A percentile compares a stretch with the other conserved stretches of the same genome.
Conservation (phyloP, 768 basidiomycete species). For the Lyophyllum semitale region DNA sequence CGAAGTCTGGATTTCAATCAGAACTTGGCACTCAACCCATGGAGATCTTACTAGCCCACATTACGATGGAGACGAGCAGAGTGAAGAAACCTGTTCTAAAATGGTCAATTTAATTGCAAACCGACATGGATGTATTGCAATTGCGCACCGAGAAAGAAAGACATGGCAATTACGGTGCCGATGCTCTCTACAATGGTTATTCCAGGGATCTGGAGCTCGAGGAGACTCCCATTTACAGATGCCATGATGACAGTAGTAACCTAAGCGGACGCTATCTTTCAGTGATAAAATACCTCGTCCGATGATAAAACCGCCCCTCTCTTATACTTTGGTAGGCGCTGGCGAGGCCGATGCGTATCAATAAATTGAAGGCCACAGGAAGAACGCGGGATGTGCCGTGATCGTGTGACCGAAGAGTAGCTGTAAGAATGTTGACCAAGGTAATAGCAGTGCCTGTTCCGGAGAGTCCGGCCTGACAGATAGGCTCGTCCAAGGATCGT, state of each 20-base stretch:
- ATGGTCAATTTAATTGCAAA: not conserved
- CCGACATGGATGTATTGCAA: not conserved
- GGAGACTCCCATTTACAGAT: not conserved
- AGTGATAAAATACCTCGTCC: too few relatives aligned
- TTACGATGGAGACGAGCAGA: not conserved
- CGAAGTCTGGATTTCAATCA: not conserved
- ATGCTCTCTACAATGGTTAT: not conserved
- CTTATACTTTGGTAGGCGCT: too few relatives aligned
- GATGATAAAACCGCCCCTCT: too few relatives aligned
- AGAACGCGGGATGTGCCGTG: too few relatives aligned
- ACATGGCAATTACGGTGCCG: not conserved
- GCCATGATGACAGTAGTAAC: not conserved
- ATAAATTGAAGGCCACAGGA: too few relatives aligned
- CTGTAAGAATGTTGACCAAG: too few relatives aligned
- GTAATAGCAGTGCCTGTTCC: too few relatives aligned
- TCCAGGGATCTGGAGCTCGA: not conserved
- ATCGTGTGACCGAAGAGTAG: too few relatives aligned
- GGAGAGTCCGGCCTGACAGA: too few relatives aligned
- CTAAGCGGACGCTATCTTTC: too few relatives aligned
- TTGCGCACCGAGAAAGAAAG: not conserved
- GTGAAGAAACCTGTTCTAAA: not conserved
- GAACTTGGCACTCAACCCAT: not conserved
- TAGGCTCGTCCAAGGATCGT: too few relatives aligned
- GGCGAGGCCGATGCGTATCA: too few relatives aligned
- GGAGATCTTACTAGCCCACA: not conserved